These are phyloP conservation scores for Arabis alpina DNA, from an alignment of 345 rosid genomes.

Conservation along the genomic window DNA sequence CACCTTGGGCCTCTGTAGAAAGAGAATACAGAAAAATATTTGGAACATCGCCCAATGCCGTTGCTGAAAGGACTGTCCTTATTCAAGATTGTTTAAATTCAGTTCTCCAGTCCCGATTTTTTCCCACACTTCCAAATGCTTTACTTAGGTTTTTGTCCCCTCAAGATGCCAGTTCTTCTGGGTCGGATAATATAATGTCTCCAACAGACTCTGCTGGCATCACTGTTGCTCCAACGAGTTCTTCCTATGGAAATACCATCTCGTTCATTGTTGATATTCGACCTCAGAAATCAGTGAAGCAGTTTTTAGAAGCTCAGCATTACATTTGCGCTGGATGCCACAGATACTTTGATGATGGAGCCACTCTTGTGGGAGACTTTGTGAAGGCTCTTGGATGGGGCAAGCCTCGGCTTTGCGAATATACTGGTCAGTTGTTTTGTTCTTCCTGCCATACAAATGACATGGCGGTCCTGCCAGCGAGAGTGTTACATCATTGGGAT, in stretches of 20 bases:
- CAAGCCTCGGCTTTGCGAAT: constrained; percentile 88
- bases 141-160: constrained; percentile 77
- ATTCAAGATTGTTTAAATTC: constrained; percentile 86
- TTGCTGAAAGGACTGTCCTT: constrained; percentile 82
- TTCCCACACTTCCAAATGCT: constrained; percentile 66
- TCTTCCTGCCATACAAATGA: constrained; percentile 90
- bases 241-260: constrained; percentile 82
- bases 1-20: constrained; percentile 83
- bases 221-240: constrained; percentile 44
- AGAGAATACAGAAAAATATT: constrained; percentile 82
- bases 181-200: constrained; percentile 46
- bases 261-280: constrained; percentile 75
- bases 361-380: constrained; percentile 71
- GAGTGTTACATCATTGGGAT: constrained; percentile 95
- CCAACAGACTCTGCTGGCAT: constrained; percentile 41
- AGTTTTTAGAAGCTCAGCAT: constrained; percentile 84
- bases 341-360: constrained; percentile 78
- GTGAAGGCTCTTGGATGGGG: constrained; percentile 89
- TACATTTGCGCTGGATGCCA: constrained; percentile 93
- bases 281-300: constrained; percentile 69
- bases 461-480: constrained; percentile 83
- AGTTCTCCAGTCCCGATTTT: constrained; percentile 59
- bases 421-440: constrained; percentile 89
- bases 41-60: constrained; percentile 81
- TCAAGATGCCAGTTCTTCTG: constrained; percentile 62